Base-by-base conservation (phyloP, 805 yeast genomes). In the Teunomyces gatunensis region DNA sequence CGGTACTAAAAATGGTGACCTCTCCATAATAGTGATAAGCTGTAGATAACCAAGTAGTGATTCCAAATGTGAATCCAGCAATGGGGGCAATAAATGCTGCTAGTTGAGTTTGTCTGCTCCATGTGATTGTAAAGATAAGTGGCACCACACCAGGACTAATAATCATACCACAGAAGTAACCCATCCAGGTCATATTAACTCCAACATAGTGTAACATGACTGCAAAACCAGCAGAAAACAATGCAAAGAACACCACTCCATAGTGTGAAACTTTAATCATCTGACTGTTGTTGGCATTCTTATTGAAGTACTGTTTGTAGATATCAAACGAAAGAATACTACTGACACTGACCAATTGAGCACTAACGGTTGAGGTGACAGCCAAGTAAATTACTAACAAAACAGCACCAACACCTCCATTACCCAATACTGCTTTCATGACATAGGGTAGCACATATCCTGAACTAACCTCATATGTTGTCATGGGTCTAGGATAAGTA, bases 151-250 rank as follows among this genome's bases (percentile, higher is more conserved):
- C 46, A 10, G 46, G 46, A 27, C 46, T 35, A 27, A 44, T 44
- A 17, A 44, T 23, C 42, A 44, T 44, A 32, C 42, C 39, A 12
- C 25, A 34, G 42, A 44, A 44, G 28, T 44, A 44, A 15, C 46
- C 46, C 46, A 44, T 36, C 46, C 46, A 44, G 23, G 46, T 44
- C 46, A 44, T 57, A 13, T 67, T 59, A 20, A 68, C 64, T 15
- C 73, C 73, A 44, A 63, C 56, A 13, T 52, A 52, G 21, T 44
- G 47, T 7, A 44, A 40, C 58, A 73, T 62, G 6, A 72, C 65
- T 4, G 77, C 68, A 34, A 74, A 64, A 9, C 64, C 71, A 11
- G 71, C 71, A 15, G 70, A 55, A 47, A 68, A 67, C 25, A 65
- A 54, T 20, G 69, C 76, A 56, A 59, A 65, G 39, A 54, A 9